These are phyloP conservation scores for Fusarium phyllophilum DNA, from an alignment of 2,329 filamentous ascomycete species.

Conservation along the genomic window DNA sequence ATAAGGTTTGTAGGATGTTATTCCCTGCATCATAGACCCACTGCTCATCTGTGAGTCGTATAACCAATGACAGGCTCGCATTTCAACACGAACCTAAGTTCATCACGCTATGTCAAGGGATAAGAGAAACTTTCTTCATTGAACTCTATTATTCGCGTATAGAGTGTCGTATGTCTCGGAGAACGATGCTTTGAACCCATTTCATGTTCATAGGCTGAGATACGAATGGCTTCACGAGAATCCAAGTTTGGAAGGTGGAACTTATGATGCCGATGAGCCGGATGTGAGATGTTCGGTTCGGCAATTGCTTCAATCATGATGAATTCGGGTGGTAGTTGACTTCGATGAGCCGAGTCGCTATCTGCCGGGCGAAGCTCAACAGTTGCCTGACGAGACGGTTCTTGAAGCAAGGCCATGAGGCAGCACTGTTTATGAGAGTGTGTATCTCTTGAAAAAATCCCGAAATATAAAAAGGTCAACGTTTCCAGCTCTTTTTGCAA, in stretches of 20 bases:
- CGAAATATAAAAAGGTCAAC: background rate
- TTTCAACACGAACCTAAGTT: background rate
- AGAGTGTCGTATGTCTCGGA: background rate
- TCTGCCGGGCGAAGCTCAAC: background rate
- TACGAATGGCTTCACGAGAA: background rate
- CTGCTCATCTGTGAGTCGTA: background rate
- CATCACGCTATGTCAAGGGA: background rate
- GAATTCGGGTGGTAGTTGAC: background rate
- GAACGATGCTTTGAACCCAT: accelerated
- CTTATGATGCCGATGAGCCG: background rate
- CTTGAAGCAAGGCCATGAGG: too few relatives aligned
- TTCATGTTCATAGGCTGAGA: background rate
- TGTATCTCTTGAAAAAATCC: too few relatives aligned
- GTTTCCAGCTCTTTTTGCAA: background rate
- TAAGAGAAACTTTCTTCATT: background rate
- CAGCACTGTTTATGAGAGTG: accelerated
- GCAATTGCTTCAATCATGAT: background rate
- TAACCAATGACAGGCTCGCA: background rate
- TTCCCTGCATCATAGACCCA: background rate
- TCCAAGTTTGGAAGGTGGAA: background rate
- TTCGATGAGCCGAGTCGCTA: background rate
- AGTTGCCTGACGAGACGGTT: too few relatives aligned
- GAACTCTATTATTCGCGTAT: background rate
- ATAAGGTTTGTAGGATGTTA: background rate
- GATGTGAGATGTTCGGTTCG: background rate